Conservation (phyloP, 2,329 filamentous ascomycete genomes). For the Acrocalymma vagum region DNA sequence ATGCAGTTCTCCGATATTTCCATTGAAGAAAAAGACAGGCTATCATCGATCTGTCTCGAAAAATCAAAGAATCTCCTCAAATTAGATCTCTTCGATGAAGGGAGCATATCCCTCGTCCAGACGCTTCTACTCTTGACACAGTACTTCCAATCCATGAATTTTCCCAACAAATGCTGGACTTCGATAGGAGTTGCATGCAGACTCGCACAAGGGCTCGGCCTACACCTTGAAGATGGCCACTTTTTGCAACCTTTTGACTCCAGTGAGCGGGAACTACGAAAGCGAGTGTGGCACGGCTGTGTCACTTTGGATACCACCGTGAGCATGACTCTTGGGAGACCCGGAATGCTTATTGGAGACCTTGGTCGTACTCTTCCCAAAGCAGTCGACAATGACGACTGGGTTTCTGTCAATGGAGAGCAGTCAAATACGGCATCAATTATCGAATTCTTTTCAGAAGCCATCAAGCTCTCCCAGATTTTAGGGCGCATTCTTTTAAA, state of each 20-base stretch:
- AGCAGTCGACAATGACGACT: constrained; percentile 3
- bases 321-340: constrained; percentile 18
- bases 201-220: constrained; percentile 12
- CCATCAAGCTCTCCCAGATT: constrained; percentile 12
- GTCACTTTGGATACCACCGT: constrained; percentile 13
- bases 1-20: constrained; percentile 15
- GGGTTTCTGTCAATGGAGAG: not conserved
- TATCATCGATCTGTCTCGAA: constrained; percentile 9
- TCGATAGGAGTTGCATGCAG: constrained; percentile 14
- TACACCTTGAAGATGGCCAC: constrained; percentile 10
- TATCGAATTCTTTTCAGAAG: constrained; percentile 10
- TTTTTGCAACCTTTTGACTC: not conserved
- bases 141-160: constrained; percentile 15
- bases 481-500: constrained; percentile 10
- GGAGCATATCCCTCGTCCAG: constrained; percentile 12
- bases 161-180: constrained; percentile 15
- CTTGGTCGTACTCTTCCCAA: constrained; percentile 4
- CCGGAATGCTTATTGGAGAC: constrained; percentile 13
- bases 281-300: constrained; percentile 15
- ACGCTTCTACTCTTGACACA: constrained; percentile 13
- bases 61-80: constrained; percentile 12
- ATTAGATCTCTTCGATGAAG: constrained; percentile 11
- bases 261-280: constrained; percentile 6
- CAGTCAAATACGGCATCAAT: constrained; percentile 1
- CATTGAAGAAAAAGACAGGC: constrained; percentile 8